phyloP scores from a whole-genome alignment of 2,329 filamentous ascomycete genomes.

The Aspergillus ustus region DNA sequence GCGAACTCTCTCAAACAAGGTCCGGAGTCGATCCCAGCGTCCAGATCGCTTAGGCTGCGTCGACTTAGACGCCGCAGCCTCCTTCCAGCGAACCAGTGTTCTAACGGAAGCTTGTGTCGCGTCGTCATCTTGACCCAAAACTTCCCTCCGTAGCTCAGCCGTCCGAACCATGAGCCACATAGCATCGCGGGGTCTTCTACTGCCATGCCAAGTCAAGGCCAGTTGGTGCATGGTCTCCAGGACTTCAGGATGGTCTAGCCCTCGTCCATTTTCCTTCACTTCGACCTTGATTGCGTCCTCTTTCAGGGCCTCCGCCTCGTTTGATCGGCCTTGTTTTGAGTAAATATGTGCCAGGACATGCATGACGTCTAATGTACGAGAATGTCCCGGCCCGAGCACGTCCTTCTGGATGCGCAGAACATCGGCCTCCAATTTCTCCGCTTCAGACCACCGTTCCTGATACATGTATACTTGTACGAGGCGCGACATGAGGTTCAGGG shows the following conservation, averaged over 20 bases:
- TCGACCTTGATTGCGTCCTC: neutral
- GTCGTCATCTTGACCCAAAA: neutral
- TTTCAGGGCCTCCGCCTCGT: neutral
- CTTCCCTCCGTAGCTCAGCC: neutral
- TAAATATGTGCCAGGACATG: neutral
- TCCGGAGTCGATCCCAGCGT: too few relatives aligned
- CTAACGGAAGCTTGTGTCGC: neutral
- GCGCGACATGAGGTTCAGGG: neutral
- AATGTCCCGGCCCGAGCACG: neutral
- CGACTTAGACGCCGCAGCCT: too few relatives aligned
- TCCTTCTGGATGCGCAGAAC: neutral
- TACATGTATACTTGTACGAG: neutral
- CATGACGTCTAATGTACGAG: neutral
- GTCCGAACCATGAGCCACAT: conserved; percentile 6
- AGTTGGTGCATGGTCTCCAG: neutral
- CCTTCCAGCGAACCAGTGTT: neutral
- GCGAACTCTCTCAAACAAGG: too few relatives aligned
- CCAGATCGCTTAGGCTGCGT: too few relatives aligned
- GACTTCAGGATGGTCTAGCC: neutral
- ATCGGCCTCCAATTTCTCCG: neutral
- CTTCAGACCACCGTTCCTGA: neutral
- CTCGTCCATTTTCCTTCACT: neutral
- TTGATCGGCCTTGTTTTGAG: neutral
- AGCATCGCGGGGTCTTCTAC: neutral
- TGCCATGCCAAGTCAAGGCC: neutral